Percentiles rank a stretch among this genome's conserved stretches.
phyloP scores from a whole-genome alignment of 1,284 basidiomycete species.

The Cutaneotrichosporon daszewskae region DNA sequence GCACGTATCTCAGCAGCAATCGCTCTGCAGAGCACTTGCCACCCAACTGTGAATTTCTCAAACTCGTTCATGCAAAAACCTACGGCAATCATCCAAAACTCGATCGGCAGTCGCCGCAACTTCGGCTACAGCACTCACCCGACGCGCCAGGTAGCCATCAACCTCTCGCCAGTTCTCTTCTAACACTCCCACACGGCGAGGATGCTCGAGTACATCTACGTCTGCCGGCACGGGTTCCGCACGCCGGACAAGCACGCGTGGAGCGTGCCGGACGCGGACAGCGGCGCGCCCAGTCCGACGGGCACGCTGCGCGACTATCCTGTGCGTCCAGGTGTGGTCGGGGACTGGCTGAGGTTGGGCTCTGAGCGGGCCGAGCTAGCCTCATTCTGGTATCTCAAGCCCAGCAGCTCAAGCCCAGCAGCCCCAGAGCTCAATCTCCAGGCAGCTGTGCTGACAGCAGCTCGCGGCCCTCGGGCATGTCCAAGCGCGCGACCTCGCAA shows the following conservation, averaged over 20 bases:
- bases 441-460: conserved; percentile 8
- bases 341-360: background rate
- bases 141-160: background rate
- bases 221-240: conserved; percentile 51
- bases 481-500: conserved; percentile 36
- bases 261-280: too few species aligned
- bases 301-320: conserved; percentile 51
- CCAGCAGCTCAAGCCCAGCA: too few species aligned
- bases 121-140: background rate
- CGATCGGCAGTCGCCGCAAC: background rate
- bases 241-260: too few species aligned
- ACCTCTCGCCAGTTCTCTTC: background rate
- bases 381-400: too few species aligned
- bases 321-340: conserved; percentile 18
- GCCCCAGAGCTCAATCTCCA: background rate
- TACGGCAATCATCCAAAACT: background rate
- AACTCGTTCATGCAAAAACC: background rate
- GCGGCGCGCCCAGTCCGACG: too few species aligned
- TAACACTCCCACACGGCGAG: background rate
- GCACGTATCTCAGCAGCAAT: too few species aligned
- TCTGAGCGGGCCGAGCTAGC: too few species aligned
- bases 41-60: too few species aligned
- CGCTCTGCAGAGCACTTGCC: too few species aligned
- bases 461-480: conserved; percentile 49
- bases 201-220: conserved; percentile 51